phyloP scores from a whole-genome alignment of 805 yeast genomes.

The Candida vaughaniae region DNA sequence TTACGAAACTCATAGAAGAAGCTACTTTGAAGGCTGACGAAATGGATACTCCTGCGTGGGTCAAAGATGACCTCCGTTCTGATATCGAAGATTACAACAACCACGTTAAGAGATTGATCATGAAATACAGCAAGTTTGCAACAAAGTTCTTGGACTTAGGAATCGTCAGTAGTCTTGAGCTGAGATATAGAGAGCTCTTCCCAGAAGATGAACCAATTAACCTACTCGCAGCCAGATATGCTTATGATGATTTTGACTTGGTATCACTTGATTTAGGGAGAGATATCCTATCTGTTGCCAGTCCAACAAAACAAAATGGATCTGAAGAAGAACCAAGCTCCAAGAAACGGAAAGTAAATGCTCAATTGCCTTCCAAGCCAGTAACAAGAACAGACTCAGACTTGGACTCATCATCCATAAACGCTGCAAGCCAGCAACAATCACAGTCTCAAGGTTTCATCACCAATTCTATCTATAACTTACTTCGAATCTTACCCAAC shows the following conservation, averaged over 20 bases:
- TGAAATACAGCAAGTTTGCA: constrained; percentile 64
- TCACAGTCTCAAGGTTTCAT: constrained; percentile 24
- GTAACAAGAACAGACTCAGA: constrained; percentile 3
- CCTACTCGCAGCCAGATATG: constrained; percentile 39
- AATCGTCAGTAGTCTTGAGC: constrained; percentile 64
- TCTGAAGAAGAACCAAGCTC: constrained; percentile 18
- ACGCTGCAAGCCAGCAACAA: background rate
- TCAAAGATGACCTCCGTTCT: constrained; percentile 44
- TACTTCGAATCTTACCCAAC: constrained; percentile 60
- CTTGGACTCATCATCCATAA: constrained; percentile 5
- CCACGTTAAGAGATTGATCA: constrained; percentile 30
- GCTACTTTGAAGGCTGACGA: constrained; percentile 17
- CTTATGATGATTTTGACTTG: constrained; percentile 35
- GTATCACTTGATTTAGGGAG: constrained; percentile 38
- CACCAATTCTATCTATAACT: constrained; percentile 35
- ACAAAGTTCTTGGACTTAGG: constrained; percentile 66
- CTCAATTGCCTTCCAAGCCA: constrained; percentile 12
- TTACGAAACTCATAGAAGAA: constrained; percentile 35
- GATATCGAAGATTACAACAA: constrained; percentile 23
- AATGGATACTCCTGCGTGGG: constrained; percentile 31
- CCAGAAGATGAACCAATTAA: constrained; percentile 53
- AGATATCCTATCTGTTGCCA: constrained; percentile 9
- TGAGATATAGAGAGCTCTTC: constrained; percentile 62
- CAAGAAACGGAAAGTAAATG: constrained; percentile 6
- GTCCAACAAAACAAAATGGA: constrained; percentile 13